Evolutionary conservation across 2,329 filamentous ascomycete species (phyloP), one percentile per base, ranked within the genome.

Genomic region (Xylaria sp.): DNA sequence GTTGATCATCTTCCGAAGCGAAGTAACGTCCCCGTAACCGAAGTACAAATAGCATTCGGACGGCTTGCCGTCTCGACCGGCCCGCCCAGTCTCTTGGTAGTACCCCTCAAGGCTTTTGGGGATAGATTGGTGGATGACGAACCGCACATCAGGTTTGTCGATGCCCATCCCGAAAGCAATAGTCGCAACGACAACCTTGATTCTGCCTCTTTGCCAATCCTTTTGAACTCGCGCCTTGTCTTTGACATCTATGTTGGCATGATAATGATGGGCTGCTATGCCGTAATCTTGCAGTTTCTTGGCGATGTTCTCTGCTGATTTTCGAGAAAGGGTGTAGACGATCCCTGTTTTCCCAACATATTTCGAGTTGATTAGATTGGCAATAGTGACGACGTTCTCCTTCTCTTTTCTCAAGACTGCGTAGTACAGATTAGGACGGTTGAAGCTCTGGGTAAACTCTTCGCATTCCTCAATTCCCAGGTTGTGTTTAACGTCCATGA

Each of bases 91-190:
- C 72, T 99, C 94, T 70, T 99, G 94, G 68, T 99, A 99, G 71
- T 99, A 99, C 0, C 94, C 94, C 74, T 99, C 94, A 49, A 99
- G 77, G 65, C 91, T 97, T 73, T 99, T 97, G 1, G 94, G 94
- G 5, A 99, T 80, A 40, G 87, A 90, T 66, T 96, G 88, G 68
- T 99, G 95, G 39, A 99, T 91, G 29, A 99, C 94, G 69, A 96
- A 99, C 22, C 94, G 89, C 44, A 99, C 94, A 69, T 99, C 89
- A 0, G 92, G 85, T 71, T 99, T 99, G 76, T 99, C 94, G 61
- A 99, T 99, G n/a, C 94, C 94, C 94, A 99, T 99, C 6, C 94
- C 94, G 69, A 99, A 99, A 20, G 94, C 94, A 71, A 99, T 97
- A 0, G 94, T 99, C 18, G 94, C 95, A 45, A 99, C 94, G 40